Evolutionary conservation across 225 moss, liverwort and hornwort species (phyloP).

Genomic region (Ulota crispa): DNA sequence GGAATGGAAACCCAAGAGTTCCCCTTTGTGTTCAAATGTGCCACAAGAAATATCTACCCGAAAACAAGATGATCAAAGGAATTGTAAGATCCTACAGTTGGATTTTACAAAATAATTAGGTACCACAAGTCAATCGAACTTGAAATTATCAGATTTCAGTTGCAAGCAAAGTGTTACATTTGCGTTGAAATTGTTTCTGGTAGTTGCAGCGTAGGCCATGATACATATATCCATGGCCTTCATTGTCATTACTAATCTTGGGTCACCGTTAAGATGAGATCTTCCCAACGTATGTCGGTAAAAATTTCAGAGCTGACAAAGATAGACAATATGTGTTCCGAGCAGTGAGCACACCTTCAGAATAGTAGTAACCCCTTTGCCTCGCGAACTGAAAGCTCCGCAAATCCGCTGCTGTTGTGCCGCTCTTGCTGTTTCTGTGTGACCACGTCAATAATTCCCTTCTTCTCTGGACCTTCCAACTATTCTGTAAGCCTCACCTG

Average conservation of each 20-base stretch:
- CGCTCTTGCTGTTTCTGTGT: background rate
- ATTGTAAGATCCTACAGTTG: no score
- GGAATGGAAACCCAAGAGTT: background rate
- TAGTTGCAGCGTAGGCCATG: no score
- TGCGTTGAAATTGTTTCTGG: no score
- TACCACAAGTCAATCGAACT: no score
- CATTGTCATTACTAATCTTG: no score
- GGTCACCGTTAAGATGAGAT: background rate
- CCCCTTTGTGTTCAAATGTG: background rate
- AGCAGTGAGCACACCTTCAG: background rate
- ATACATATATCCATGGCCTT: no score
- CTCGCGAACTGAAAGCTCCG: background rate
- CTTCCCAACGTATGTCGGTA: background rate
- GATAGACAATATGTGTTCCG: accelerated
- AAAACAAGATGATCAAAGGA: background rate
- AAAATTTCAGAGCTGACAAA: background rate
- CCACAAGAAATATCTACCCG: background rate
- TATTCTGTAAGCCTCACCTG: background rate
- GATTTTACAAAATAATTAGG: no score
- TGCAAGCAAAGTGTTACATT: no score
- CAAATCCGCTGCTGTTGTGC: background rate
- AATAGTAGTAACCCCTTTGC: background rate
- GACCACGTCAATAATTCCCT: no score
- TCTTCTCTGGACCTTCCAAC: background rate
- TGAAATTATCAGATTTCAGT: no score